These are phyloP conservation scores for Viola odorata DNA, from an alignment of 345 rosid species.

Conservation along the genomic window DNA sequence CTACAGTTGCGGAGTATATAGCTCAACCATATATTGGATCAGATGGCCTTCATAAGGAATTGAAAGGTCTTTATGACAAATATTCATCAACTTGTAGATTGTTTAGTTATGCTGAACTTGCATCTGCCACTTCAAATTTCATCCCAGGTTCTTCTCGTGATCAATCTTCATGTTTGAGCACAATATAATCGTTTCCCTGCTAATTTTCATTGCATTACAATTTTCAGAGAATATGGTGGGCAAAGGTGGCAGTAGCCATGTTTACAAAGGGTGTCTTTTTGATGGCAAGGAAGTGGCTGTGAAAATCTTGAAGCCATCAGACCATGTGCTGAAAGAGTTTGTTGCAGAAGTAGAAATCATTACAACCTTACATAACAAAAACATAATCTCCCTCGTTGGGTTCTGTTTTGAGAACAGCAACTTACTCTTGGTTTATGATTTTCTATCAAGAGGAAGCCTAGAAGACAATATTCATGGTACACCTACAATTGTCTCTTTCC, in stretches of 20 bases:
- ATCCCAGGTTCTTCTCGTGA: conserved; percentile 41
- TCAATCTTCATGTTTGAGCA: not conserved
- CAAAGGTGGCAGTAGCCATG: conserved; percentile 89
- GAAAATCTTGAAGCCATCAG: conserved; percentile 75
- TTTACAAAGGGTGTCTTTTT: conserved; percentile 73
- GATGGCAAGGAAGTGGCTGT: conserved; percentile 93
- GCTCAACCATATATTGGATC: conserved; percentile 37
- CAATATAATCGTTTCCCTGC: not conserved
- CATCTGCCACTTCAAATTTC: conserved; percentile 62
- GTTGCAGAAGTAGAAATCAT: conserved; percentile 72
- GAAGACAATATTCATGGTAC: conserved; percentile 92
- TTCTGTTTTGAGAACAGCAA: conserved; percentile 69
- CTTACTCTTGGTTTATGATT: conserved; percentile 71
- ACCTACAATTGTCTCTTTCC: conserved; percentile 11
- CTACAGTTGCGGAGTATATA: conserved; percentile 30
- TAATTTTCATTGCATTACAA: conserved; percentile 4
- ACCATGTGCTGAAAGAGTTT: conserved; percentile 60
- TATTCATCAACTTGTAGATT: conserved; percentile 77
- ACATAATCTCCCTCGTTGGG: conserved; percentile 74
- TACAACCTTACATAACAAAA: conserved; percentile 69
- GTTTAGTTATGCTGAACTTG: conserved; percentile 71
- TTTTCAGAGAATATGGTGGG: conserved; percentile 84
- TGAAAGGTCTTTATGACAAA: conserved; percentile 56
- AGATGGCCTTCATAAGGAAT: conserved; percentile 45
- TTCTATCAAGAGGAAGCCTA: conserved; percentile 86